These are phyloP conservation scores for Saccharomycopsis selenospora DNA, from an alignment of 805 yeast genomes.

Conservation along the genomic window DNA sequence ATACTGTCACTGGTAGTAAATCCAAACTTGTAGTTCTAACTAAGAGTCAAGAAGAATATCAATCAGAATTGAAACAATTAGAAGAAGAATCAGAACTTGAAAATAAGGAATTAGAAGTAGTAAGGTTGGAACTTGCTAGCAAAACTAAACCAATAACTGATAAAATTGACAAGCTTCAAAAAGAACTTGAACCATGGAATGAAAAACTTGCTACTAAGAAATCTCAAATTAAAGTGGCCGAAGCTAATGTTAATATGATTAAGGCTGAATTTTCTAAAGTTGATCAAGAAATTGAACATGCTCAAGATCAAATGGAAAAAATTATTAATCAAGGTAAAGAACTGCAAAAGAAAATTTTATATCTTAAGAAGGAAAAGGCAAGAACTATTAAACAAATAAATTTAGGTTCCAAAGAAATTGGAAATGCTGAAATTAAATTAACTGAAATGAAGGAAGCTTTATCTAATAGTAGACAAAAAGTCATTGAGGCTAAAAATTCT, in stretches of 20 bases:
- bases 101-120: slow-evolving; percentile 48
- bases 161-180: slow-evolving; percentile 57
- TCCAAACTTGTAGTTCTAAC: slow-evolving; percentile 40
- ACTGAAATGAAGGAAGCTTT: slow-evolving; percentile 49
- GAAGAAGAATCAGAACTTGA: slow-evolving; percentile 43
- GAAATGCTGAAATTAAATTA: slow-evolving; percentile 40
- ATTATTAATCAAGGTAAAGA: slow-evolving; percentile 43
- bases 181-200: slow-evolving; percentile 76
- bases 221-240: slow-evolving; percentile 55
- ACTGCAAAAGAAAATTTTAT: slow-evolving; percentile 39
- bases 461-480: slow-evolving; percentile 48
- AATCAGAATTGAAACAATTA: slow-evolving; percentile 39
- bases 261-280: slow-evolving; percentile 38
- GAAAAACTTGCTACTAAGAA: slow-evolving; percentile 56
- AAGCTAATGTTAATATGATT: slow-evolving; percentile 57
- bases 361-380: slow-evolving; percentile 41
- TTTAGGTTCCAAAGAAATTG: slow-evolving; percentile 52
- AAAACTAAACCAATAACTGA: slow-evolving; percentile 65
- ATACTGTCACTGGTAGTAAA: slow-evolving; percentile 38
- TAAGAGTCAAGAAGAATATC: slow-evolving; percentile 38
- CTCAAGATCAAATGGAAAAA: slow-evolving; percentile 37
- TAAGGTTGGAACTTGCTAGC: slow-evolving; percentile 59
- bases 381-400: slow-evolving; percentile 47
- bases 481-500: slow-evolving; percentile 59
- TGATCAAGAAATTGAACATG: slow-evolving; percentile 37